phyloP scores from a whole-genome alignment of 2,329 filamentous ascomycete genomes.

The Endothia cerciana region DNA sequence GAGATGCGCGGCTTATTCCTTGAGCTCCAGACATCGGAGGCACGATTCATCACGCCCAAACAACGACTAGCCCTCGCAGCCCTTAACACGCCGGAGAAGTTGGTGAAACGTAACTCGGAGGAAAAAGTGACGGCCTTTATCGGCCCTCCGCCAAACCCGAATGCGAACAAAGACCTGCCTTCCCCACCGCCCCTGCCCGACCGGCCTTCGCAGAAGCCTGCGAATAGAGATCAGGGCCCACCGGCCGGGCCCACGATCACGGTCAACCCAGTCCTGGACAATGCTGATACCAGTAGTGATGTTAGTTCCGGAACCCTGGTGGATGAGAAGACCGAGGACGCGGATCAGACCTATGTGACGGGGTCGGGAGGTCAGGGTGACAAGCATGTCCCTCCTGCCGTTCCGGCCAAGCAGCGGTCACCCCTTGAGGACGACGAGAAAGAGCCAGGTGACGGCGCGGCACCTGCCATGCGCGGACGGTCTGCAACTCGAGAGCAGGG shows the following conservation, averaged over 20 bases:
- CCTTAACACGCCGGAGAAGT: conserved; percentile 50
- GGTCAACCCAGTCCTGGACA: conserved; percentile 36
- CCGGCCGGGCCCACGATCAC: conserved; percentile 30
- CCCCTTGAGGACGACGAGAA: conserved; percentile 30
- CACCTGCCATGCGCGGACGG: not conserved
- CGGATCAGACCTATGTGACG: conserved; percentile 43
- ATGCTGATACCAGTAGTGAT: conserved; percentile 49
- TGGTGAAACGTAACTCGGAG: conserved; percentile 29
- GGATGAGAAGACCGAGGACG: conserved; percentile 44
- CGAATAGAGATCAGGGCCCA: conserved; percentile 31
- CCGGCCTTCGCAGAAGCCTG: conserved; percentile 48
- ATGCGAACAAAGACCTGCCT: conserved; percentile 22
- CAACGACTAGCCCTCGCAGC: conserved; percentile 81
- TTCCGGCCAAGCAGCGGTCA: conserved; percentile 34
- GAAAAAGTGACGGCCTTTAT: conserved; percentile 26
- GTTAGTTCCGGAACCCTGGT: conserved; percentile 59
- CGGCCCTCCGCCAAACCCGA: conserved; percentile 10
- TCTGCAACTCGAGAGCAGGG: conserved; percentile 22
- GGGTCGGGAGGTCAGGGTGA: conserved; percentile 26
- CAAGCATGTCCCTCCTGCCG: conserved; percentile 20
- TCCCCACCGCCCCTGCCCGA: conserved; percentile 55
- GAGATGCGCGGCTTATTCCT: conserved; percentile 74
- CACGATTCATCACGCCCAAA: conserved; percentile 68
- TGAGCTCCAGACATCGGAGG: conserved; percentile 67
- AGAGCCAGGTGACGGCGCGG: conserved; percentile 10